A percentile compares a stretch with the other conserved stretches of the same genome.
phyloP scores from a whole-genome alignment of 164 flowering plant species.

The Kingdonia uniflora region DNA sequence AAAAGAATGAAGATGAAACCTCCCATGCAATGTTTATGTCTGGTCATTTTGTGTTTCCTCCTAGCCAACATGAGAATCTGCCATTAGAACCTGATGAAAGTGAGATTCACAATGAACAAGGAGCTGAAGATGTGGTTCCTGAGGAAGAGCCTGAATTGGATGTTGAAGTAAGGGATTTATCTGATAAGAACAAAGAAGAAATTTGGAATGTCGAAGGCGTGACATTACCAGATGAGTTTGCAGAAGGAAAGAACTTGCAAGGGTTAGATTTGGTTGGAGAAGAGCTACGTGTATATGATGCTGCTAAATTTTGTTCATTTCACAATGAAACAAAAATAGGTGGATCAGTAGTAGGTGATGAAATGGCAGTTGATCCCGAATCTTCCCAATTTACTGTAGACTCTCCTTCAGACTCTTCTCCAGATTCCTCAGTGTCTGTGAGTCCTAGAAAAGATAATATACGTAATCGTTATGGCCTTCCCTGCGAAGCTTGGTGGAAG shows the following conservation, averaged over 20 bases:
- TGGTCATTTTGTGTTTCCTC: slow-evolving; percentile 83
- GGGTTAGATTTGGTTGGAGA: slow-evolving; percentile 34
- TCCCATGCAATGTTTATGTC: slow-evolving; percentile 76
- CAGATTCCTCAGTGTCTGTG: slow-evolving; percentile 7
- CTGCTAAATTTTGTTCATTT: slow-evolving; percentile 21
- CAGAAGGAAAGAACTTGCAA: slow-evolving; percentile 24
- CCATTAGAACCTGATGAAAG: slow-evolving; percentile 31
- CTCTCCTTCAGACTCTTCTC: slow-evolving; percentile 7
- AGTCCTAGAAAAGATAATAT: slow-evolving; percentile 23
- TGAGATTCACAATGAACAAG: slow-evolving; percentile 30
- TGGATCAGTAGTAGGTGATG: slow-evolving; percentile 10
- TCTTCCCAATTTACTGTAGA: neutral
- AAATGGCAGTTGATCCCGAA: slow-evolving; percentile 6
- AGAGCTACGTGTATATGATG: slow-evolving; percentile 34
- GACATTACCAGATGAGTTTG: slow-evolving; percentile 34
- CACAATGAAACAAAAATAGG: slow-evolving; percentile 20
- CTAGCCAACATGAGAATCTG: slow-evolving; percentile 60
- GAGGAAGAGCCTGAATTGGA: slow-evolving; percentile 15
- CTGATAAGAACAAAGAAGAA: slow-evolving; percentile 32
- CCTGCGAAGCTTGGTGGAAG: slow-evolving; percentile 95
- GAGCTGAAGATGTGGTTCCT: slow-evolving; percentile 12
- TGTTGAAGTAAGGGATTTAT: slow-evolving; percentile 26
- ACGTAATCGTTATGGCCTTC: slow-evolving; percentile 34
- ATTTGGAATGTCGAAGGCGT: slow-evolving; percentile 27
- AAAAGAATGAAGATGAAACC: slow-evolving; percentile 33